Evolutionary conservation across 163 green algal genomes (phyloP).

Genomic region (Scenedesmus sp.): DNA sequence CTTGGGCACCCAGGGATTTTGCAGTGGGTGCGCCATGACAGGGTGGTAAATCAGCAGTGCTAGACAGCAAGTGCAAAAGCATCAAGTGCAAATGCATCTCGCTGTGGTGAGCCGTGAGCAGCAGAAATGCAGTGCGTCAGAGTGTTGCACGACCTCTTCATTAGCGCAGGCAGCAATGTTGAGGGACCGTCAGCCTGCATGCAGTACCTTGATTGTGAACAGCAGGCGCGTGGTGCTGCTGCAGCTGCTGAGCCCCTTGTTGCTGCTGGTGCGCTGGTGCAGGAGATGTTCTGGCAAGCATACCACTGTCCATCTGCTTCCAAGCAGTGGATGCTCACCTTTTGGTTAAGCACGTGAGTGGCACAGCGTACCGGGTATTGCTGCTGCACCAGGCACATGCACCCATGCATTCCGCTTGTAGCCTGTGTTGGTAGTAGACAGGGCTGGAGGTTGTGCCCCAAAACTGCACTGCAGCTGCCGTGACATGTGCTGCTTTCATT

Average conservation of each 20-base stretch:
- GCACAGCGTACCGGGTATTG: not conserved
- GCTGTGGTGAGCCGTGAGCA: not conserved
- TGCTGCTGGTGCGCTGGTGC: not conserved
- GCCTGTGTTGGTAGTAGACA: no score
- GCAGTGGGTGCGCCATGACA: not conserved
- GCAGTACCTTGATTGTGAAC: not conserved
- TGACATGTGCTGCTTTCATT: no score
- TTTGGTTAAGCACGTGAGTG: not conserved
- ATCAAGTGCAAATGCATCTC: not conserved
- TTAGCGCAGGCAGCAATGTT: not conserved
- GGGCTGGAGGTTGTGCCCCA: no score
- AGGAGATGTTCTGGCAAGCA: not conserved
- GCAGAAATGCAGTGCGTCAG: not conserved
- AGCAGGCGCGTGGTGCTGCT: not conserved
- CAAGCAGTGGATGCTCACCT: not conserved
- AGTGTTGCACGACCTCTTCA: not conserved
- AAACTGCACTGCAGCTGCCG: no score
- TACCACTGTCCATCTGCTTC: not conserved
- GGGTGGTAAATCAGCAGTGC: not conserved
- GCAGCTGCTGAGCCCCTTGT: not conserved
- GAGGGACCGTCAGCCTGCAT: not conserved
- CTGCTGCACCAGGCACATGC: not conserved
- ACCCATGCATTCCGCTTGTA: not conserved
- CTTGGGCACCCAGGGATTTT: not conserved
- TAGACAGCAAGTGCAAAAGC: not conserved